Evolutionary conservation across 2,329 filamentous ascomycete genomes (phyloP), one percentile per base, ranked within the genome.

Genomic region (Nigrospora sphaerica): DNA sequence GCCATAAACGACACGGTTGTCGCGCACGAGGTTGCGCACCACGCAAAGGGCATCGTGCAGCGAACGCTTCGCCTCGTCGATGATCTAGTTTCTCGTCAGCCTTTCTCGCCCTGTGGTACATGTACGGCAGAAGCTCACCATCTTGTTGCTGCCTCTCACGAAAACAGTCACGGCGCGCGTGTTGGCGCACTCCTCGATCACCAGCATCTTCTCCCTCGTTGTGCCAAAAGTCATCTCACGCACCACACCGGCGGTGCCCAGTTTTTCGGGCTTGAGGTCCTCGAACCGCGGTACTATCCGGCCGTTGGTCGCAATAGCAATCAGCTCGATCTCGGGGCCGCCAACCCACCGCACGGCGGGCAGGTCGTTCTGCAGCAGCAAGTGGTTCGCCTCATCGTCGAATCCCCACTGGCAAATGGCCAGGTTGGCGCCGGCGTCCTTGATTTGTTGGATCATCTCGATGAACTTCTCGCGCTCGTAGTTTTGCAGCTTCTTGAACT

Each of bases 321-420:
- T 97, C 55, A 98, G 74, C 70, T 98, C 93, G 57, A 98, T 97
- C 70, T 98, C 95, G 2, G 93, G 93, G 11, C 93, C 93, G 57
- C 93, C 93, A 37, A 98, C 93, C 93, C 93, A 98, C 69, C 93
- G 80, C 49, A 98, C 93, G 34, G 93, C 95, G 11, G 93, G 95
- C 10, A 98, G 81, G 62, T 93, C 78, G 76, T 97, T 97, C 72
- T 96, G 95, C 51, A 98, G 83, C 33, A 98, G 80, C 49, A 98
- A 73, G 69, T 98, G 93, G 74, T 98, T 98, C 52, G 93, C 93
- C 73, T 98, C 93, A 62, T 98, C 93, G 64, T 98, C 93, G 63
- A 98, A 98, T 56, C 93, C 93, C 93, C 95, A 98, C 67, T 98
- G 95, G 72, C 93, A 98, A 62, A 98, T 95, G 53, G 91, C 93